These are phyloP conservation scores for Schizothecium vesticola DNA, from an alignment of 495 filamentous ascomycete genomes.

Conservation along the genomic window DNA sequence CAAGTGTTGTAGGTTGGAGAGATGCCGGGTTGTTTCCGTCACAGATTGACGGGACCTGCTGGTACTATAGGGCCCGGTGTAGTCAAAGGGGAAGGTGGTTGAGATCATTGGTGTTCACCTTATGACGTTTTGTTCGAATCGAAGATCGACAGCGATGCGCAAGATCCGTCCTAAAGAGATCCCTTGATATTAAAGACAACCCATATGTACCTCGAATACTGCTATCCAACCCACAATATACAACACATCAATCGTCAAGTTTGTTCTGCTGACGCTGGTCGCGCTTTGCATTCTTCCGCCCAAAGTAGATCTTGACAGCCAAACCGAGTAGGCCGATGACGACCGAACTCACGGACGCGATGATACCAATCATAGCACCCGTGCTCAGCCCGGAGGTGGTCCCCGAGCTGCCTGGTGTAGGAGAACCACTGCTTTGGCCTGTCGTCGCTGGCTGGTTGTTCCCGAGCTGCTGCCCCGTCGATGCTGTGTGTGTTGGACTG, in stretches of 20 bases:
- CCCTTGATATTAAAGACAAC: too few relatives aligned
- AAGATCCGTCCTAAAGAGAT: too few relatives aligned
- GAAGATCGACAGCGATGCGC: too few relatives aligned
- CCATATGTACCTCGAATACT: too few relatives aligned
- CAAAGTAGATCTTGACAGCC: conserved; percentile 5
- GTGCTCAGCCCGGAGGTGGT: conserved; percentile 2
- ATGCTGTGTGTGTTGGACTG: neutral
- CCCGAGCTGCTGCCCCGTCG: neutral
- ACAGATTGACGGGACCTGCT: too few relatives aligned
- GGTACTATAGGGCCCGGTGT: too few relatives aligned
- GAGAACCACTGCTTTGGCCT: neutral
- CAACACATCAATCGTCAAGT: neutral
- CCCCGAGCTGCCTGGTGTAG: neutral
- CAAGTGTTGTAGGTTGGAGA: too few relatives aligned
- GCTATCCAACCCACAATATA: too few relatives aligned
- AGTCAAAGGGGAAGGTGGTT: too few relatives aligned
- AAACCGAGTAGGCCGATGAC: conserved; percentile 2
- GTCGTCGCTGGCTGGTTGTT: neutral
- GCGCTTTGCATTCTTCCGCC: conserved; percentile 4
- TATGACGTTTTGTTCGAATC: too few relatives aligned
- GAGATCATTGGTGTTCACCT: too few relatives aligned
- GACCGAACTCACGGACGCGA: neutral
- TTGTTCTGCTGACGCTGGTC: neutral
- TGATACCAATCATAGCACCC: conserved; percentile 11
- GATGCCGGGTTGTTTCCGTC: too few relatives aligned